Conservation (phyloP, 2,329 filamentous ascomycete genomes). For the Diaporthe citri region DNA sequence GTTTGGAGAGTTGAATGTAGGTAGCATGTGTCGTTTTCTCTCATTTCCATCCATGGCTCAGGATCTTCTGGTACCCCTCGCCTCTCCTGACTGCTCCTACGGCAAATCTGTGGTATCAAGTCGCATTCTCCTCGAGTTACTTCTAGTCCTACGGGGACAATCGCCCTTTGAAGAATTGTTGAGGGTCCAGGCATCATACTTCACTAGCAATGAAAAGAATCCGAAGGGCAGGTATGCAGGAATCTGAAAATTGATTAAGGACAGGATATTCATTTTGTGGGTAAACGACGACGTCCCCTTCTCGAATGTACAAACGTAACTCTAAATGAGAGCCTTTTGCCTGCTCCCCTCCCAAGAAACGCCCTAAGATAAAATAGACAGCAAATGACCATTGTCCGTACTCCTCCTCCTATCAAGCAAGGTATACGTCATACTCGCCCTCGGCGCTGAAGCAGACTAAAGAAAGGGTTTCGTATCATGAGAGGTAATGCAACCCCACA, state of each 20-base stretch:
- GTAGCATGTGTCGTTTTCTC: neutral
- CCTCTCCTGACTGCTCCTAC: neutral
- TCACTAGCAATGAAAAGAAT: neutral
- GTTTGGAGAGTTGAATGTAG: neutral
- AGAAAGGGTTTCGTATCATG: conserved; percentile 28
- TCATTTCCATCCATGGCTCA: neutral
- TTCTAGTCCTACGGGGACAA: neutral
- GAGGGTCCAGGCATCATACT: neutral
- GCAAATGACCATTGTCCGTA: conserved; percentile 22
- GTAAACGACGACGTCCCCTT: conserved; percentile 15
- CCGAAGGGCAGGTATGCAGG: neutral
- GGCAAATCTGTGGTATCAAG: neutral
- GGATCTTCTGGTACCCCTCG: neutral
- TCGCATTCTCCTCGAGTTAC: neutral
- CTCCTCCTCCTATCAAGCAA: conserved; percentile 27
- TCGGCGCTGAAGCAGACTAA: conserved; percentile 24
- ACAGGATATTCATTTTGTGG: conserved; percentile 32
- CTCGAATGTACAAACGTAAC: conserved; percentile 31
- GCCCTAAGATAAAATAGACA: conserved; percentile 8
- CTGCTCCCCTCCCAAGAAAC: conserved; percentile 22
- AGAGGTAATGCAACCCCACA: conserved; percentile 26
- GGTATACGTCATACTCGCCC: conserved; percentile 29
- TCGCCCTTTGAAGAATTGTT: neutral
- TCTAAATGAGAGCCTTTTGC: conserved; percentile 32
- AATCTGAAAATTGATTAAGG: neutral